Conservation (phyloP, 306 rosid genomes). For the Fragaria iinumae region DNA sequence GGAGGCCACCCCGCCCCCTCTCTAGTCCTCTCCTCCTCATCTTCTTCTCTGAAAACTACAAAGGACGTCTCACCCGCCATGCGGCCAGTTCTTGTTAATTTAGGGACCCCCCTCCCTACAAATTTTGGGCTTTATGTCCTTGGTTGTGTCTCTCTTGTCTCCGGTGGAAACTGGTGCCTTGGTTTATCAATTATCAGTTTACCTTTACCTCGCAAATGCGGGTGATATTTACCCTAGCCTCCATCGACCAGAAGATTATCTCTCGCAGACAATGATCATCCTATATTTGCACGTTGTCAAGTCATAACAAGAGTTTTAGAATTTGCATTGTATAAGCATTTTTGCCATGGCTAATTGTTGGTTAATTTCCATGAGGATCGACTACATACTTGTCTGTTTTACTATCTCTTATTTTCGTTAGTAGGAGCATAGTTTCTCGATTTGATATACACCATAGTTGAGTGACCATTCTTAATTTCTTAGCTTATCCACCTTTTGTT, state of each 20-base stretch:
- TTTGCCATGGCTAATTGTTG: background rate
- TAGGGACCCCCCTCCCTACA: background rate
- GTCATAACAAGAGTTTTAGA: background rate
- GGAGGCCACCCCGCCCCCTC: constrained; percentile 24
- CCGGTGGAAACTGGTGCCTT: background rate
- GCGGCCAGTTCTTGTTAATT: background rate
- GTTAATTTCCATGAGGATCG: background rate
- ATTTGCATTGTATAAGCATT: background rate
- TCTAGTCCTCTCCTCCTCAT: background rate
- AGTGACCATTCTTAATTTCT: background rate
- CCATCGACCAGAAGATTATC: too few relatives aligned
- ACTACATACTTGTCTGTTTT: background rate
- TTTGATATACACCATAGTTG: too few relatives aligned
- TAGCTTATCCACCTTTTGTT: background rate
- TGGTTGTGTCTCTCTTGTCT: background rate
- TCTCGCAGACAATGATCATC: background rate
- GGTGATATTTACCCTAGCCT: background rate
- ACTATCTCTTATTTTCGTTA: background rate
- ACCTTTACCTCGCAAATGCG: background rate
- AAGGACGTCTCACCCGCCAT: background rate
- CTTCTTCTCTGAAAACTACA: background rate
- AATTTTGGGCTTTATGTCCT: background rate
- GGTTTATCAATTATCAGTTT: background rate
- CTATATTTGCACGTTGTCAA: background rate
- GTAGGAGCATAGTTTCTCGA: constrained; percentile 10